Base-by-base conservation (phyloP, 2,329 filamentous ascomycete genomes). In the Neonectria magnoliae region DNA sequence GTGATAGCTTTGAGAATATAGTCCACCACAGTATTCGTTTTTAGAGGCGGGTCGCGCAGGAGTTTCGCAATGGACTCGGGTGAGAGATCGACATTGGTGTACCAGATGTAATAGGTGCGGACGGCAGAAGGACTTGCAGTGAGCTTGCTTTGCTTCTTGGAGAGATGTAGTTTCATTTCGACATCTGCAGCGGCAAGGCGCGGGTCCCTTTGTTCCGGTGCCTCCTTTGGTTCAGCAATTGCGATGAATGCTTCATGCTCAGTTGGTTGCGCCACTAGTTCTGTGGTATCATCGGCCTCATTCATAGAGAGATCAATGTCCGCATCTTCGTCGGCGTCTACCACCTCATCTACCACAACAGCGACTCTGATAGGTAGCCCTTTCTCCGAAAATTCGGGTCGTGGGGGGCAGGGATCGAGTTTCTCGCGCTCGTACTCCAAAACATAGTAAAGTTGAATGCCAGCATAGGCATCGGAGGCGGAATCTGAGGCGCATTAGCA, bases 381-480 rank as follows among this genome's bases (percentile, higher is more conserved):
- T 5, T 90, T 81, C 74, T 97, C 94, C 4, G 87, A 89, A 70
- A 88, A 85, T 16, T 85, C 83, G 1, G 94, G 93, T 7, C 87
- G 82, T 4, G 92, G 91, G 5, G 94, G 94, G 2, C 81, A 85
- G 1, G 93, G 93, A 13, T 87, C 79, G 65, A 97, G 81, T 7
- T 82, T 81, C 70, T 87, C 83, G 16, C 94, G 85, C 71, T 91
- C 87, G 54, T 86, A 80, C 62, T 98, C 90, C 48, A 97, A 81
- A 1, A 86, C 84, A 64, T 93, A 83, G 73, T 88, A 97, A 1
- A 98, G 81, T 60, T 93, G 90, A 11, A 91, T 79, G 47, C 90
- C 88, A 64, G 92, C 93, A 75, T 97, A 98, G 0, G 93, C 91
- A 76, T 97, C 93, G 1, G 92, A 90, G 13, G 93, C 93, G 10